Conservation (phyloP, 352 stramenopile genomes). For the Aphanomyces euteiches region DNA sequence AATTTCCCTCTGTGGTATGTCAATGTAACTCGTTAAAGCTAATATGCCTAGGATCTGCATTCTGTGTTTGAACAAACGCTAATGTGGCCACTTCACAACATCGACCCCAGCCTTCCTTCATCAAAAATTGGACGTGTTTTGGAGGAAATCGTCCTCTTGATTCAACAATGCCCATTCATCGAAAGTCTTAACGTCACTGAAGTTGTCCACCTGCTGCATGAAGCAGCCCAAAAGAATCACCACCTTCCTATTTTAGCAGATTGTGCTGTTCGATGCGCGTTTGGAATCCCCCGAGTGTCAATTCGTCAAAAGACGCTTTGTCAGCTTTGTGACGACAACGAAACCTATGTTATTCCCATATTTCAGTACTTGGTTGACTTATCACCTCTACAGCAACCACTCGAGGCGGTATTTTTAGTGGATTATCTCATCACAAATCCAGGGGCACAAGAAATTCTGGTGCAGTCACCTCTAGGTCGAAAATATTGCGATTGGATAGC, state of each 20-base stretch:
- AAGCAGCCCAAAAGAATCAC: background rate
- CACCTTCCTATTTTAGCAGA: background rate
- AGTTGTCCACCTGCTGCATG: constrained; percentile 36
- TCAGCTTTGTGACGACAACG: background rate
- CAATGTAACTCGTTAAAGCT: too few relatives aligned
- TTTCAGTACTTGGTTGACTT: constrained; percentile 20
- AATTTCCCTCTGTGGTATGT: constrained; percentile 10
- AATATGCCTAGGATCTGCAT: background rate
- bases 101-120: constrained; percentile 30
- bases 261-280: constrained; percentile 9
- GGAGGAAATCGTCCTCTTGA: constrained; percentile 38
- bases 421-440: background rate
- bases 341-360: constrained; percentile 6
- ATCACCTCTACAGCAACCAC: background rate
- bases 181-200: constrained; percentile 50
- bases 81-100: constrained; percentile 30
- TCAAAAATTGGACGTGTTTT: constrained; percentile 33
- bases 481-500: constrained; percentile 17
- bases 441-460: background rate
- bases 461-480: background rate
- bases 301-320: background rate
- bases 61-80: constrained; percentile 47
- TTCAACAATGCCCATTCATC: constrained; percentile 59
- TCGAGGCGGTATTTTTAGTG: constrained; percentile 19
- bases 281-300: background rate